phyloP scores from a whole-genome alignment of 805 yeast genomes.

The Metschnikowia gruessii region DNA sequence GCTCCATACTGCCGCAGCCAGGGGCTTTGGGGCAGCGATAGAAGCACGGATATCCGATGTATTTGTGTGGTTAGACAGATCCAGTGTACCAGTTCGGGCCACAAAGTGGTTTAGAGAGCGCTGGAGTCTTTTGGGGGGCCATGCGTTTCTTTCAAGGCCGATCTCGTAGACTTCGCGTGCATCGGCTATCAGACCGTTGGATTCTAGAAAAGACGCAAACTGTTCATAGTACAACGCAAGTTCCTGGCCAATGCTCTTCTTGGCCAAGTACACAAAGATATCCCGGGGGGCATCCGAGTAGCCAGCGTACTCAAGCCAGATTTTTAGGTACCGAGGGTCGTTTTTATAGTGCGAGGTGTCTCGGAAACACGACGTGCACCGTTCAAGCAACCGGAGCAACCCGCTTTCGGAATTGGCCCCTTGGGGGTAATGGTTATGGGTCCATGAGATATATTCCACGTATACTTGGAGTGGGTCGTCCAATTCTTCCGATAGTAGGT shows the following conservation, averaged over 20 bases:
- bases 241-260: constrained; percentile 65
- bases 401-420: constrained; percentile 64
- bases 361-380: constrained; percentile 66
- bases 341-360: constrained; percentile 68
- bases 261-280: constrained; percentile 65
- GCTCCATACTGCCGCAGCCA: constrained; percentile 19
- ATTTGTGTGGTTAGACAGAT: neutral
- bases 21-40: constrained; percentile 13
- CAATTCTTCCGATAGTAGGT: constrained; percentile 43
- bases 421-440: constrained; percentile 57
- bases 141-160: constrained; percentile 60
- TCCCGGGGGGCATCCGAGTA: constrained; percentile 69
- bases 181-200: constrained; percentile 43
- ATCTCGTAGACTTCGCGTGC: constrained; percentile 58
- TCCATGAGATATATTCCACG: constrained; percentile 76
- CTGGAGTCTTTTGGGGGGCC: constrained; percentile 50
- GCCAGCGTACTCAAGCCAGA: constrained; percentile 79
- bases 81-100: constrained; percentile 9
- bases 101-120: constrained; percentile 43
- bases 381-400: constrained; percentile 59
- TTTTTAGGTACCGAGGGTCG: constrained; percentile 73
- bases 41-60: constrained; percentile 1
- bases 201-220: constrained; percentile 64
- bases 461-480: constrained; percentile 85
- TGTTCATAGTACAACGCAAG: constrained; percentile 76